Evolutionary conservation across 805 yeast genomes (phyloP).

Genomic region (Wickerhamiella australiensis): DNA sequence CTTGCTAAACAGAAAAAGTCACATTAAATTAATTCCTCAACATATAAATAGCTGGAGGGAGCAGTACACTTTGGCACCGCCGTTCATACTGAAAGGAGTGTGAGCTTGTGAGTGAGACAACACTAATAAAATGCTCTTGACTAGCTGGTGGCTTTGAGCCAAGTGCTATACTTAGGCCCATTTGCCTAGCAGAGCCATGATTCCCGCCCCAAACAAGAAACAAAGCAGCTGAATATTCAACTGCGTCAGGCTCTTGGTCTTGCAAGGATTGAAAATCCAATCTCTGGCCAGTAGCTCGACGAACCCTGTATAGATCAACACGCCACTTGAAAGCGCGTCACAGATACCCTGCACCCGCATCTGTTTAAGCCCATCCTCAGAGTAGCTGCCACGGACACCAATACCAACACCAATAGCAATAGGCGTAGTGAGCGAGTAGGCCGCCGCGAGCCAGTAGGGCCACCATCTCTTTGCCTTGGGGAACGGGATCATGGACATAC

Average conservation of each 20-base stretch:
- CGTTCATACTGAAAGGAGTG: too few relatives aligned
- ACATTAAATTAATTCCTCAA: too few relatives aligned
- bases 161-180: slow-evolving; percentile 42
- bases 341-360: slow-evolving; percentile 50
- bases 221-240: slow-evolving; percentile 33
- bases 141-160: too few relatives aligned
- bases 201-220: slow-evolving; percentile 46
- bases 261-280: slow-evolving; percentile 38
- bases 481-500: slow-evolving; percentile 50
- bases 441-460: slow-evolving; percentile 41
- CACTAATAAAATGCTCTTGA: too few relatives aligned
- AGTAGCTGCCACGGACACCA: slow-evolving; percentile 51
- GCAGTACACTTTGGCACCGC: too few relatives aligned
- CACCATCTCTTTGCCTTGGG: slow-evolving; percentile 37
- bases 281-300: slow-evolving; percentile 70
- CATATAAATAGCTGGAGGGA: too few relatives aligned
- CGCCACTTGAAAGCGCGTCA: slow-evolving; percentile 61
- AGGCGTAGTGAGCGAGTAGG: slow-evolving; percentile 53
- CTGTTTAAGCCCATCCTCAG: slow-evolving; percentile 42
- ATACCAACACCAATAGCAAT: slow-evolving; percentile 58
- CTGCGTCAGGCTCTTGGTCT: slow-evolving; percentile 34
- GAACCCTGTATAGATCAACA: slow-evolving; percentile 56
- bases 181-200: slow-evolving; percentile 64
- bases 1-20: too few relatives aligned
- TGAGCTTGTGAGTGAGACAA: too few relatives aligned